Evolutionary conservation across 106 monocot species (phyloP).

Genomic region (Dendrobium catenatum): DNA sequence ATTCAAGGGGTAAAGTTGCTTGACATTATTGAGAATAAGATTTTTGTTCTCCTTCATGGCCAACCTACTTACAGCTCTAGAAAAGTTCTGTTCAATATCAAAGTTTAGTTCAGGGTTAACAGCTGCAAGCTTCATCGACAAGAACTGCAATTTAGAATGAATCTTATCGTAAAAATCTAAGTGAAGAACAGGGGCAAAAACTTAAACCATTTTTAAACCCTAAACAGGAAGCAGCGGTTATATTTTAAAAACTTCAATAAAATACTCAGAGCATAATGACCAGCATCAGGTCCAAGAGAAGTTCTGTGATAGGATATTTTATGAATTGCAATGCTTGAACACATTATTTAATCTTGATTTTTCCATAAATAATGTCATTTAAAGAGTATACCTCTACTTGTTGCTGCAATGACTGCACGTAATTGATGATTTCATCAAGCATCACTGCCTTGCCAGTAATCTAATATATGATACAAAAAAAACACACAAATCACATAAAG

Average conservation of each 20-base stretch:
- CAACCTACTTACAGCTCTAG: slow-evolving; percentile 41
- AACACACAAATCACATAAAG: not conserved
- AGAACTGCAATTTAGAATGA: slow-evolving; percentile 31
- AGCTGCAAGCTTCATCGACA: slow-evolving; percentile 71
- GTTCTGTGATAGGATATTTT: not conserved
- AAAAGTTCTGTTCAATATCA: slow-evolving; percentile 40
- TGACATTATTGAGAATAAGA: not conserved
- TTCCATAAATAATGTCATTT: not conserved
- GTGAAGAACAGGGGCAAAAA: not conserved
- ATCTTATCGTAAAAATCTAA: not conserved
- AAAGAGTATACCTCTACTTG: slow-evolving; percentile 26
- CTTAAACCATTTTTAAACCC: not conserved
- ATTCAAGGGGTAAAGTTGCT: not conserved
- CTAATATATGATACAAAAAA: slow-evolving; percentile 18
- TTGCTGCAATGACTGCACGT: slow-evolving; percentile 34
- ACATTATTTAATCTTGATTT: not conserved
- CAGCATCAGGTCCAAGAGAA: not conserved
- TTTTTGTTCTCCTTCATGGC: not conserved
- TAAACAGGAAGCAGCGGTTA: not conserved
- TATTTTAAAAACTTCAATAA: not conserved
- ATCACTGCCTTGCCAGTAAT: slow-evolving; percentile 66
- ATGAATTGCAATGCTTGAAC: not conserved
- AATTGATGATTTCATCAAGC: slow-evolving; percentile 38
- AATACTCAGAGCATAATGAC: not conserved
- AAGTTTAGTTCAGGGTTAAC: slow-evolving; percentile 55